Evolutionary conservation across 305 asterid species (phyloP), one percentile per base, ranked within the genome.

Genomic region (Solanum hybrid): DNA sequence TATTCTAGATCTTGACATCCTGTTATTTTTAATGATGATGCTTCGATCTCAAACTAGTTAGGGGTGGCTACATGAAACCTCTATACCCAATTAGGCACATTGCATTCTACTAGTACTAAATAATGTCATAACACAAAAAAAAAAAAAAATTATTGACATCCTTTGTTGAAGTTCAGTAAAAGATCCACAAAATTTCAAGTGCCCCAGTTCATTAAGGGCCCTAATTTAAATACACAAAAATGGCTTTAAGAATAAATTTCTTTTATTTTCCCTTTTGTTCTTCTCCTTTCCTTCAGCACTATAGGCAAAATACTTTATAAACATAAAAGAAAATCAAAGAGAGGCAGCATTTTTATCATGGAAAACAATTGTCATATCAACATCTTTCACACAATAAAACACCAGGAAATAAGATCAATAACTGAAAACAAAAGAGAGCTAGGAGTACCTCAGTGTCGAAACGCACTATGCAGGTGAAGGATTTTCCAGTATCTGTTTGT

Each of bases 371-470:
- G 87, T 32, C 85, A 73, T 19, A 73, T 17, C 71, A 73, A 42
- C 24, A 87, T 73, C n/a, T 19, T 87, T 29, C 38, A 60, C 42
- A 88, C 64, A 60, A 56, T 56, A 38, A 85, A 56, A 56, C 32
- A 22, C 45, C 45, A 85, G 77, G 51, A 56, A 3, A 85, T 22
- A 56, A 85, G n/a, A 85, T 42, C 3, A 81, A 40, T 22, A 12
- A 71, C 27, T 24, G 71, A n/a, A 60, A 4, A 27, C 34, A 5
- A 56, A 8, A 35, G 88, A 56, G 66, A 87, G 79, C n/a, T 40
- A 79, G 81, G 87, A 69, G 88, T 94, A 97, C 99, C 99, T 96
- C 98, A 12, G 98, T 96, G 89, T 97, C 98, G n/a, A 97, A 96
- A 71, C 99, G 98, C 78, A 69, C 98, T 64, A 90, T 92, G 96